Base-by-base conservation (phyloP, 805 yeast species). In the Metschnikowia noctiluminum region DNA sequence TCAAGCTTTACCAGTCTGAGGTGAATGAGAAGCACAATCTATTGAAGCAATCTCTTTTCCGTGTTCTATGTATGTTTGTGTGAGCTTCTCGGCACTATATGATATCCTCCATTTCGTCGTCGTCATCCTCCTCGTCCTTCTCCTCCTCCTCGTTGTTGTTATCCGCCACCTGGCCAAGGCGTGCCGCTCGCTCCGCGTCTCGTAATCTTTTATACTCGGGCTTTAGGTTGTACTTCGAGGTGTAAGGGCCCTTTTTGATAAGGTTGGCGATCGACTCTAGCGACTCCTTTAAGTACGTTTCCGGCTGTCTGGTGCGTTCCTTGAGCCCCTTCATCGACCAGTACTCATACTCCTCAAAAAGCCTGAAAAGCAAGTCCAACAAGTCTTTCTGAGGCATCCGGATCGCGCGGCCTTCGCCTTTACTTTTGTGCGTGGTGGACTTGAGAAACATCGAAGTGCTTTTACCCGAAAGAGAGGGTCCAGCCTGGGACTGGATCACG, bases 281-380 rank as follows among this genome's bases (percentile, higher is more conserved):
- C 49, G 94, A 87, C 63, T 91, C 97, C 63, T 91, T 89, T 54
- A 94, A 74, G 65, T 88, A 95, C 16, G 85, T 85, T 64, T 94
- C 99, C 1, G 99, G 99, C 73, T 94, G 99, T 60, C 85, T 84
- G 2, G 97, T 90, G 57, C 96, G 80, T 64, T 94, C 99, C 62
- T 89, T 86, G 53, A 94, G 74, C 36, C 97, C 97, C 68, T 90
- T 90, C 77, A 94, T 77, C 10, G 94, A 84, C 99, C 99, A 94
- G 68, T 91, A 94, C 63, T 92, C 97, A 65, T 87, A 89, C 65
- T 91, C 95, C 66, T 90, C 97, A 68, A 94, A 94, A 60, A 92
- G 74, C 58, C 86, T 79, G 80, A 94, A 94, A 57, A 94, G 71
- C 56, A 88, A 71, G 67, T 91, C 97, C 77, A 92, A 79, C 49